These are phyloP conservation scores for Naumovozyma baii DNA, from an alignment of 805 yeast species.

Conservation along the genomic window DNA sequence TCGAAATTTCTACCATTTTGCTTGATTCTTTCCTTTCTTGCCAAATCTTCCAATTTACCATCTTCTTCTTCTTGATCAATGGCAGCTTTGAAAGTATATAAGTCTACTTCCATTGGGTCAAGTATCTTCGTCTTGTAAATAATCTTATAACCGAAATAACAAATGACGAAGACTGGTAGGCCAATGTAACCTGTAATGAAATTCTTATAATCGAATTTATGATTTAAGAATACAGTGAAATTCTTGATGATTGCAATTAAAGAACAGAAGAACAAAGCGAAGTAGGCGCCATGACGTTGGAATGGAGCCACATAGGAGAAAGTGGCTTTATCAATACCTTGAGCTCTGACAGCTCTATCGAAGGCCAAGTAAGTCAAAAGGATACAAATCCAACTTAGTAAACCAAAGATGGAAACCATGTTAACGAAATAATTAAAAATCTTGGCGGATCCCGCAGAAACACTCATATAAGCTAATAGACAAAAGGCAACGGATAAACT, in stretches of 20 bases:
- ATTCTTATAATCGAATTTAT: slow-evolving; percentile 48
- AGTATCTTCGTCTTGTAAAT: slow-evolving; percentile 40
- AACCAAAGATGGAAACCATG: slow-evolving; percentile 66
- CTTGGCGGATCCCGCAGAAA: slow-evolving; percentile 43
- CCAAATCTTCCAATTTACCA: slow-evolving; percentile 25
- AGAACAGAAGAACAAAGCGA: slow-evolving; percentile 45
- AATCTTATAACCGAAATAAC: slow-evolving; percentile 52
- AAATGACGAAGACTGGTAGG: slow-evolving; percentile 44
- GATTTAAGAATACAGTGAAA: slow-evolving; percentile 61
- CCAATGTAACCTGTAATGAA: slow-evolving; percentile 77
- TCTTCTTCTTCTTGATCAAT: slow-evolving; percentile 28
- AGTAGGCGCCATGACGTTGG: slow-evolving; percentile 58
- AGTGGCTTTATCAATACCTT: slow-evolving; percentile 48
- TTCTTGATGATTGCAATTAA: slow-evolving; percentile 56
- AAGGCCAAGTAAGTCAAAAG: slow-evolving; percentile 58
- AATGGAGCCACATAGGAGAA: slow-evolving; percentile 56
- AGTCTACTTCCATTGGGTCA: slow-evolving; percentile 50
- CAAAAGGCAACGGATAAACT: slow-evolving; percentile 44
- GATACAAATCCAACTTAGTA: slow-evolving; percentile 67
- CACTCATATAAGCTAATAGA: slow-evolving; percentile 62
- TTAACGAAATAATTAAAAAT: slow-evolving; percentile 64
- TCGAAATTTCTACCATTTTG: slow-evolving; percentile 28
- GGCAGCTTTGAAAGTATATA: slow-evolving; percentile 18
- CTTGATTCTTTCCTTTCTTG: slow-evolving; percentile 21
- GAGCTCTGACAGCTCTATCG: slow-evolving; percentile 54